phyloP scores from a whole-genome alignment of 345 rosid genomes.

The Raphanus sativus region DNA sequence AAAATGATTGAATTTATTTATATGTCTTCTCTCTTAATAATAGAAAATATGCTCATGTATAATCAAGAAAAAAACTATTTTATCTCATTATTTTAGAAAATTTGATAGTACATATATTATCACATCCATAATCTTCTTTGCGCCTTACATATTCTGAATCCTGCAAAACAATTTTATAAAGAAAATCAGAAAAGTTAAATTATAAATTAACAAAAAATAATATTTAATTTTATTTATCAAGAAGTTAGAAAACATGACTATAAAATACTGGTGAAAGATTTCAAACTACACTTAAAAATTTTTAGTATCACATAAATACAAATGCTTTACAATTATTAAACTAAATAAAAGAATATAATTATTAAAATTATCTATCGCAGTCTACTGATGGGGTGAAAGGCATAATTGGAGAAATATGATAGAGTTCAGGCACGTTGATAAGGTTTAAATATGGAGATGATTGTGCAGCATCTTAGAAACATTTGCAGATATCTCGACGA shows the following conservation, averaged over 20 bases:
- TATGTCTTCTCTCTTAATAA: background rate
- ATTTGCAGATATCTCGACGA: background rate
- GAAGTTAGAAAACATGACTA: background rate
- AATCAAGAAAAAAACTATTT: background rate
- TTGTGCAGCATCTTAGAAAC: background rate
- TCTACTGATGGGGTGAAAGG: background rate
- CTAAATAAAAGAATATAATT: no score
- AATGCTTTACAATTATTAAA: background rate
- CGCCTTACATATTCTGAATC: background rate
- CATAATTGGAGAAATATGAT: background rate
- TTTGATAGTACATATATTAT: background rate
- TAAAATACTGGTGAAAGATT: background rate
- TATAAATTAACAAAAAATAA: background rate
- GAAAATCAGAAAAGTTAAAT: background rate
- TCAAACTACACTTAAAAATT: background rate
- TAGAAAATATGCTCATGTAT: background rate
- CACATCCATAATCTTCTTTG: background rate
- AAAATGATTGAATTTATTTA: background rate
- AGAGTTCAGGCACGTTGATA: no score
- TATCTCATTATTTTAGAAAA: background rate
- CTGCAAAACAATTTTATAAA: background rate
- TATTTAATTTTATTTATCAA: background rate
- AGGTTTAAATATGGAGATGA: background rate
- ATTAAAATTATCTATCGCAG: background rate
- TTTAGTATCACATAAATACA: background rate